These are phyloP conservation scores for Cicer bijugum DNA, from an alignment of 306 rosid species.

Conservation along the genomic window DNA sequence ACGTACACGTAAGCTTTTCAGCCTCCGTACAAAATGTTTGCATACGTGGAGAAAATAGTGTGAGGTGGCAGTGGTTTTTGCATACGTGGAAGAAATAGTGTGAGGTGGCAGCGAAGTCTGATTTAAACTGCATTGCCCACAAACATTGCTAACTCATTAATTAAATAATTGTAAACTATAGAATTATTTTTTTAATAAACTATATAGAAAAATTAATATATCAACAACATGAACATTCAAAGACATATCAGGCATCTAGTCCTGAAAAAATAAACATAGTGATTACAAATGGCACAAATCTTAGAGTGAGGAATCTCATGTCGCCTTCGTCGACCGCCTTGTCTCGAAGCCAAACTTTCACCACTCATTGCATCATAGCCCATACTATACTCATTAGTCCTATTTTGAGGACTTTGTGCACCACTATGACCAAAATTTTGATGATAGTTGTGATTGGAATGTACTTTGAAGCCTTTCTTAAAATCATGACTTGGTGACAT, in stretches of 20 bases:
- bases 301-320: constrained; percentile 86
- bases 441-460: constrained; percentile 24
- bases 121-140: constrained; percentile 55
- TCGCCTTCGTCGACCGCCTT: constrained; percentile 50
- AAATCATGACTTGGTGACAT: constrained; percentile 73
- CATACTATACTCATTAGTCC: constrained; percentile 26
- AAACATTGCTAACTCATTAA: constrained; percentile 1
- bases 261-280: constrained; percentile 64
- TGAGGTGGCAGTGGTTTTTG: too few species aligned
- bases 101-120: too few species aligned
- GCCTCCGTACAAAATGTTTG: too few species aligned
- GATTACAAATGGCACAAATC: constrained; percentile 72
- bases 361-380: constrained; percentile 54
- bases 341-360: constrained; percentile 51
- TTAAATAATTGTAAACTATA: neutral
- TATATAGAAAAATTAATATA: too few species aligned
- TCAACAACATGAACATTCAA: neutral
- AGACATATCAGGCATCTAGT: constrained; percentile 77
- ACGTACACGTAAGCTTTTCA: too few species aligned
- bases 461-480: constrained; percentile 53
- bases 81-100: too few species aligned
- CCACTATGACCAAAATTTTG: constrained; percentile 15
- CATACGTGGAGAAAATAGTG: too few species aligned
- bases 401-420: constrained; percentile 22
- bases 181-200: too few species aligned